Evolutionary conservation across 208 protist species (phyloP).

Genomic region (Wallacemonas rigidus): DNA sequence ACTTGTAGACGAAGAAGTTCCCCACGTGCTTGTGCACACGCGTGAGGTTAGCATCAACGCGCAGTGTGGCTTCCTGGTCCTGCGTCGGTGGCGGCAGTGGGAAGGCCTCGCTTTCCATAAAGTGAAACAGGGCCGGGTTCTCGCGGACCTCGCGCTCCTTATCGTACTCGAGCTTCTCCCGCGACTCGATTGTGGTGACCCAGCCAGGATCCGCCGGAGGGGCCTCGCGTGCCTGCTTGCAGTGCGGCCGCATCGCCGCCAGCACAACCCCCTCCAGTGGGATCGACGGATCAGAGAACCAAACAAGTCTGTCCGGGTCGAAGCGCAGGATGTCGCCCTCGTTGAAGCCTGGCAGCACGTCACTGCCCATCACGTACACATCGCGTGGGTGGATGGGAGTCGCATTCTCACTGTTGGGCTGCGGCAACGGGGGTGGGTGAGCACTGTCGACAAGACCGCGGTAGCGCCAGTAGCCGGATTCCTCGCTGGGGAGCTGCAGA

Average conservation of each 20-base stretch:
- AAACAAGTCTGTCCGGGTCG: constrained; percentile 45
- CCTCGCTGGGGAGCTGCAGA: constrained; percentile 49
- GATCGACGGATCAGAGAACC: constrained; percentile 69
- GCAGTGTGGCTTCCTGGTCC: constrained; percentile 27
- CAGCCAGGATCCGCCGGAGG: constrained; percentile 55
- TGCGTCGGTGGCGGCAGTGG: constrained; percentile 24
- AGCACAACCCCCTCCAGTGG: constrained; percentile 80
- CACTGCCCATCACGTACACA: constrained; percentile 83
- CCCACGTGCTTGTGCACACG: constrained; percentile 67
- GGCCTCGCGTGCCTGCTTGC: constrained; percentile 68
- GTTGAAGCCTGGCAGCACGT: constrained; percentile 79
- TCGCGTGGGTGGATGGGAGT: constrained; percentile 49
- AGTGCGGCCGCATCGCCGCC: constrained; percentile 76
- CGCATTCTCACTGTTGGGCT: background rate
- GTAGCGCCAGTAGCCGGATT: constrained; percentile 74
- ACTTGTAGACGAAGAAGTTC: constrained; percentile 80
- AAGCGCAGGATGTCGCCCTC: constrained; percentile 81
- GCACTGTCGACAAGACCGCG: constrained; percentile 67
- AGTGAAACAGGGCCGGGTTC: constrained; percentile 2
- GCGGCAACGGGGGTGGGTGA: constrained; percentile 56
- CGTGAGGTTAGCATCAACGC: constrained; percentile 23
- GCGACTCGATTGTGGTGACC: constrained; percentile 34
- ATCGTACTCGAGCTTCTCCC: constrained; percentile 15
- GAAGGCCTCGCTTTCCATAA: constrained; percentile 15
- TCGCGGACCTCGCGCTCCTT: constrained; percentile 15